A percentile compares a stretch with the other conserved stretches of the same genome.
Evolutionary conservation across 192 early-diverging fungal species (phyloP).

Genomic region (Phycomyces nitens): DNA sequence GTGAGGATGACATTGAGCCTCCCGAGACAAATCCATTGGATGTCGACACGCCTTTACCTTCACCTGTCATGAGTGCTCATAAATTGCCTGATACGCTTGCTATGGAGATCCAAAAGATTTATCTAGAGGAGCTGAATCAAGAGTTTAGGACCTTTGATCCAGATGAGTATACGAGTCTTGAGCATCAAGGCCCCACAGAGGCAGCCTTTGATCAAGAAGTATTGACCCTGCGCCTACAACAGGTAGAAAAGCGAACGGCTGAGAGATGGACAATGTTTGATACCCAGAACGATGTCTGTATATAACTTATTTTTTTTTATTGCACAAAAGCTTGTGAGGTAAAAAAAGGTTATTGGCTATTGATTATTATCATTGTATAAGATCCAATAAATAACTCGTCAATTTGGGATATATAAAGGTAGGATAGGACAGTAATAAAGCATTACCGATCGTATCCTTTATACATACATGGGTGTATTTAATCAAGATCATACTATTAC

Average conservation of each 20-base stretch:
- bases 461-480: no score
- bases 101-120: constrained; percentile 8
- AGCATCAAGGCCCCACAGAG: background rate
- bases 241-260: constrained; percentile 10
- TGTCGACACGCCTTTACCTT: background rate
- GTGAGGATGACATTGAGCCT: background rate
- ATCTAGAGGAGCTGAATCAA: constrained; percentile 2
- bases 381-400: no score
- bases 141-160: background rate
- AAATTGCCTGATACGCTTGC: background rate
- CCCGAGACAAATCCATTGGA: background rate
- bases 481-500: no score
- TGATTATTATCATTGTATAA: no score
- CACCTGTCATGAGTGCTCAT: background rate
- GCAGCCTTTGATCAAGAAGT: background rate
- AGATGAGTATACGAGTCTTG: background rate
- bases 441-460: no score
- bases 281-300: no score
- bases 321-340: no score
- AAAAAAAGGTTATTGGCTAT: no score
- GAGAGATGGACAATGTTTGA: constrained; percentile 5
- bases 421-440: no score
- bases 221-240: background rate
- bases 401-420: no score
- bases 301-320: no score